phyloP scores from a whole-genome alignment of 768 basidiomycete genomes.

The Asterophora lycoperdoides region DNA sequence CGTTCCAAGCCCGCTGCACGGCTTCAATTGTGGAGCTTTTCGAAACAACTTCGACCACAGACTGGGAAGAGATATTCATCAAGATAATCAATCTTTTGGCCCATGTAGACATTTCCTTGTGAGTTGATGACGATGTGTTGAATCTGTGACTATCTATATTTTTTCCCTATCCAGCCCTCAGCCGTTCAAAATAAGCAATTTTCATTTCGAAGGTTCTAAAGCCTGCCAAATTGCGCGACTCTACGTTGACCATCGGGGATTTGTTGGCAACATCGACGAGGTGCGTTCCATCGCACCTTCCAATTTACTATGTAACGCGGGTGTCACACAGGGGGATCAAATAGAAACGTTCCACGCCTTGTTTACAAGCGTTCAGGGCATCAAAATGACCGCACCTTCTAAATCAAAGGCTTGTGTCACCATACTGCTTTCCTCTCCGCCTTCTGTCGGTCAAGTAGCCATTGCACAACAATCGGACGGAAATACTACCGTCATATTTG shows the following conservation, averaged over 20 bases:
- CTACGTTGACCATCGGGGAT: conserved; percentile 46
- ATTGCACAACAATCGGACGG: conserved; percentile 14
- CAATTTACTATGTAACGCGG: not conserved
- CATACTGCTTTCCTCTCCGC: conserved; percentile 31
- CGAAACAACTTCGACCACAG: conserved; percentile 34
- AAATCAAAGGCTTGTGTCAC: conserved; percentile 26
- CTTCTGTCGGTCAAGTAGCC: conserved; percentile 32
- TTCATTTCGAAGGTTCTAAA: conserved; percentile 30
- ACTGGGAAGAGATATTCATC: conserved; percentile 52
- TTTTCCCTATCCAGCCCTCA: conserved; percentile 44
- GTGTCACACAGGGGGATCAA: conserved; percentile 29
- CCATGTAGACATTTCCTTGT: conserved; percentile 44
- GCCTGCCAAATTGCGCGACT: conserved; percentile 40
- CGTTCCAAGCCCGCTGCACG: conserved; percentile 33
- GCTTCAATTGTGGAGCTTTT: conserved; percentile 37
- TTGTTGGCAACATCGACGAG: conserved; percentile 49
- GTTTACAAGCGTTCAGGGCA: conserved; percentile 30
- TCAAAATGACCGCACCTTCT: conserved; percentile 22
- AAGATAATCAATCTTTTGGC: conserved; percentile 48
- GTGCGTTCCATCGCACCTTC: conserved; percentile 15
- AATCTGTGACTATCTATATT: conserved; percentile 2
- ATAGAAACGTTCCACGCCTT: conserved; percentile 49
- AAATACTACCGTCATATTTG: conserved; percentile 32
- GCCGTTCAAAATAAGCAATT: conserved; percentile 43
- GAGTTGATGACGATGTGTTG: conserved; percentile 19